phyloP scores from a whole-genome alignment of 805 yeast genomes.

The Metschnikowia sp. region DNA sequence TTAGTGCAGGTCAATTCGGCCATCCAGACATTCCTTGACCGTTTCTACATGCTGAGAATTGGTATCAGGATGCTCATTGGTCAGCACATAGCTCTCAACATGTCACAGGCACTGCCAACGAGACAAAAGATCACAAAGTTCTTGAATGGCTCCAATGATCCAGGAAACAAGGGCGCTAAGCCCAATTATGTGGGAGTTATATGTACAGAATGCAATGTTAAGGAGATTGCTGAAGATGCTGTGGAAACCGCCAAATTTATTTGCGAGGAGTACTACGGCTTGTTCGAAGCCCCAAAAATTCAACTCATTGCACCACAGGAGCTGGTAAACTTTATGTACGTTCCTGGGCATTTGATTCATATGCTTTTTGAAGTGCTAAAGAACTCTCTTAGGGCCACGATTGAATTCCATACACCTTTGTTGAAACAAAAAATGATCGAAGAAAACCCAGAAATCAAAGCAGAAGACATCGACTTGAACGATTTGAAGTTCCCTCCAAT shows the following conservation, averaged over 20 bases:
- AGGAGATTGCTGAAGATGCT: constrained; percentile 82
- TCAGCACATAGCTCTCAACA: constrained; percentile 83
- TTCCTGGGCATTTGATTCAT: constrained; percentile 89
- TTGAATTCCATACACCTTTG: constrained; percentile 67
- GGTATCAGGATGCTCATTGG: constrained; percentile 93
- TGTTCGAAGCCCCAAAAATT: constrained; percentile 82
- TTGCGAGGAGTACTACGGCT: constrained; percentile 86
- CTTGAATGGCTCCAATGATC: constrained; percentile 29
- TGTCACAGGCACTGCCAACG: constrained; percentile 51
- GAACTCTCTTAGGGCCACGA: constrained; percentile 84
- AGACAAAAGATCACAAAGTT: constrained; percentile 35
- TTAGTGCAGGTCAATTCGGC: constrained; percentile 59
- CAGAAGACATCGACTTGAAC: constrained; percentile 44
- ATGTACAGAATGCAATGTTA: constrained; percentile 78
- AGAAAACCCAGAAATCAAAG: constrained; percentile 39
- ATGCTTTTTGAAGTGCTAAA: constrained; percentile 87
- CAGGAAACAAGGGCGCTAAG: constrained; percentile 12
- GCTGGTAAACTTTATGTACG: constrained; percentile 77
- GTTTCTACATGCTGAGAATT: constrained; percentile 86
- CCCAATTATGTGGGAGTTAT: constrained; percentile 84
- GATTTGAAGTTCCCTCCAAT: constrained; percentile 79
- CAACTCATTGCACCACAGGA: constrained; percentile 73
- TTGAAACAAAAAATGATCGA: constrained; percentile 35
- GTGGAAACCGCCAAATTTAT: constrained; percentile 87
- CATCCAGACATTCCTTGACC: constrained; percentile 76